Percentiles rank a stretch among this genome's conserved stretches.
phyloP scores from a whole-genome alignment of 75 land plant genomes.

The Cupressus sempervirens region DNA sequence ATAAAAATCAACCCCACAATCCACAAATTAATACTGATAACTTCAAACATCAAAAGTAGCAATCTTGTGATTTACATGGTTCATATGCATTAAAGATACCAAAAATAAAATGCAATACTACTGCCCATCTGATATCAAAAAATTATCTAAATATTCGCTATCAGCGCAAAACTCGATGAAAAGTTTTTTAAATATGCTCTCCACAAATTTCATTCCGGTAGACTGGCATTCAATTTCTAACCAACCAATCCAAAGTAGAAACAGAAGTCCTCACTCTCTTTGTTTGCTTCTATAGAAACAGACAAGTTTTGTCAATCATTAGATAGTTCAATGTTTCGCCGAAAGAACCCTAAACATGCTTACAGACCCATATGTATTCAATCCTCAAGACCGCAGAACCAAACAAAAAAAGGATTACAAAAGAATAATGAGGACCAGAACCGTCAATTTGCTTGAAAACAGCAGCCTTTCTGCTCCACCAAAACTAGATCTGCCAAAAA shows the following conservation, averaged over 20 bases:
- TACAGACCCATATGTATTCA: neutral
- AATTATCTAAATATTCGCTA: neutral
- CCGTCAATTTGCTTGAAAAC: neutral
- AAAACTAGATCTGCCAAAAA: constrained; percentile 6
- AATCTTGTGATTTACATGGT: neutral
- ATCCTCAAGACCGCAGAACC: neutral
- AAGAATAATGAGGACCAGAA: neutral
- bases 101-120: neutral
- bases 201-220: neutral
- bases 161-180: neutral
- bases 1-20: too few species aligned
- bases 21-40: too few species aligned
- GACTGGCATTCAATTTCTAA: constrained; percentile 1
- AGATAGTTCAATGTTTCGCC: neutral
- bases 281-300: neutral
- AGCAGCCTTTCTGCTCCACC: neutral
- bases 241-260: neutral
- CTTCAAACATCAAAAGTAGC: neutral
- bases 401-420: neutral
- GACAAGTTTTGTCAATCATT: neutral
- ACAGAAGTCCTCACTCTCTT: neutral
- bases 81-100: neutral
- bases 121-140: neutral
- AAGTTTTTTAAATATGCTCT: neutral
- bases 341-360: neutral